Base-by-base conservation (phyloP, 2,329 filamentous ascomycete species). In the Hypocreales sp. region DNA sequence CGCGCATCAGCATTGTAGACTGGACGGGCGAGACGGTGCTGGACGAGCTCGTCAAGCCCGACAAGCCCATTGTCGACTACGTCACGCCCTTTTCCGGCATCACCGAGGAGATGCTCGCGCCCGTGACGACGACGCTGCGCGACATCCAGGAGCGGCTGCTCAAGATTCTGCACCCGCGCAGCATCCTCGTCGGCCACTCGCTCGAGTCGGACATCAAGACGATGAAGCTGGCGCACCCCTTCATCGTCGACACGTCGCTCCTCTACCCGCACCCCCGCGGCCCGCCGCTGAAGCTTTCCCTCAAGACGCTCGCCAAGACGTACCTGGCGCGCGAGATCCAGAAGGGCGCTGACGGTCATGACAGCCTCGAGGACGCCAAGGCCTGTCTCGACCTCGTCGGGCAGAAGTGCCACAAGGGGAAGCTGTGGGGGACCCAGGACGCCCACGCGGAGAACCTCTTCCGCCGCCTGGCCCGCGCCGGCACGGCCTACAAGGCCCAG, bases 381-480 rank as follows among this genome's bases (percentile, higher is more conserved):
- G 84, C 90, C 3, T 92, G 84, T 37, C 72, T 98, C 10, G 86
- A 95, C 42, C 74, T 98, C 2, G 73, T 95, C 25, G 92, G 90
- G 52, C 77, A 87, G 46, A 98, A 98, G 51, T 94, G 87, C 49
- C 86, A 95, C 50, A 90, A 81, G 53, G 90, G 90, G 22, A 80
- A 79, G 37, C 55, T 62, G 15, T 98, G 86, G 81, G 90, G 83
- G 20, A 78, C 77, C 0, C 72, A 72, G 26, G 83, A 92, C 23
- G 66, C 73, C 2, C 75, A 74, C 24, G 76, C 74, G 22, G 90
- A 98, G 55, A 87, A 83, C 39, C 72, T 98, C 26, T 98, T 95
- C 60, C 79, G 77, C 39, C 73, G 87, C 8, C 64, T 98, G 4
- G 68, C 65, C 4, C 64, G 75, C 24, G 60, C 72, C 11, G 72